Evolutionary conservation across 176 grass and related monocot species (phyloP), one percentile per base, ranked within the genome.

Genomic region (Oryza meyeriana): DNA sequence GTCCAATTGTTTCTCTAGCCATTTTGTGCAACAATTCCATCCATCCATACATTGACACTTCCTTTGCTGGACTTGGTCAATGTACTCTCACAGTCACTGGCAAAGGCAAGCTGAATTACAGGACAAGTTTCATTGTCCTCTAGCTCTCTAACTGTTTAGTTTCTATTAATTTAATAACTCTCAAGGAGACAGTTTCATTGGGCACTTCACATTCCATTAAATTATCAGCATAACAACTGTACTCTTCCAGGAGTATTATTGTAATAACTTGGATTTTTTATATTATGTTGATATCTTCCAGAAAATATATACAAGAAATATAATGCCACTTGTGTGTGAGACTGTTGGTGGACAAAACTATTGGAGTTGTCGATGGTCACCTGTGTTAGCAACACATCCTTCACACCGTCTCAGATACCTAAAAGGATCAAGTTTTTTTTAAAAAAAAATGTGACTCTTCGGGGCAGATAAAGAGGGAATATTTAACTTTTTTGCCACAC

Each of bases 151-250:
- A 16, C 47, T 50, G 47, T 50, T 50, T 55, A 55, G 1, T 55
- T 55, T 55, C 12, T 22, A 55, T 55, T 20, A 22, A 22, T 55
- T 22, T 55, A 55, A 14, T 55, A 8, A 18, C 4, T 55, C 48
- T 22, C 17, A 22, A 55, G 52, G 55, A 63, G 61, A 73, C 44
- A 80, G 35, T 57, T 86, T 34, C 57, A 74, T 80, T 18, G 69
- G 79, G 18, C 26, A 62, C 32, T 83, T 64, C 73, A 42, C n/a
- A 77, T 25, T 32, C 26, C 66, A 57, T 78, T 55, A 20, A 26
- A 82, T 66, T 78, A 88, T 41, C 27, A 10, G 26, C 10, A 1
- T 52, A 57, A 65, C 79, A 87, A 78, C 27, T 72, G 32, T 78
- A 72, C 14, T 71, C 22, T 33, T 61, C 18, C 25, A 32, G 39